A percentile compares a stretch with the other conserved stretches of the same genome.
These are phyloP conservation scores for Sclerotinia sclerotiorum DNA, from an alignment of 2,329 filamentous ascomycete species.

Conservation along the genomic window DNA sequence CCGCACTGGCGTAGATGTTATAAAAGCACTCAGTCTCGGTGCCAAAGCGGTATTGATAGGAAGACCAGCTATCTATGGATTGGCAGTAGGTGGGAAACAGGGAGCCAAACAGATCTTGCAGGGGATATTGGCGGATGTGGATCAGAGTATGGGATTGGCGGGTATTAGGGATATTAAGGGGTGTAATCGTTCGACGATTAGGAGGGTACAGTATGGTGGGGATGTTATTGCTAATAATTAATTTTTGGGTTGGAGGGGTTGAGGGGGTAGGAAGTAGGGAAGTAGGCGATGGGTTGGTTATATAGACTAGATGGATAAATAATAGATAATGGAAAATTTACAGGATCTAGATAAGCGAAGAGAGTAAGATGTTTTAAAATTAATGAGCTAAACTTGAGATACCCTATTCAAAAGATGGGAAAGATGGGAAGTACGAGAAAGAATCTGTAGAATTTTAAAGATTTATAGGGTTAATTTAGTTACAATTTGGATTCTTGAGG, in stretches of 20 bases:
- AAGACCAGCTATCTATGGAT: slow-evolving; percentile 57
- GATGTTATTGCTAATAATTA: slow-evolving; percentile 35
- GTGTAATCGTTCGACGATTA: slow-evolving; percentile 33
- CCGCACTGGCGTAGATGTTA: slow-evolving; percentile 54
- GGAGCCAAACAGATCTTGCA: slow-evolving; percentile 54
- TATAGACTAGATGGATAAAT: too few species aligned
- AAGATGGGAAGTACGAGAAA: too few species aligned
- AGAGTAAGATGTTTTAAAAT: too few species aligned
- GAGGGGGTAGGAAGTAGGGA: not conserved
- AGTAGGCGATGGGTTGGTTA: too few species aligned
- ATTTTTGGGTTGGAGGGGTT: not conserved
- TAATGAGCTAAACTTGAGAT: too few species aligned
- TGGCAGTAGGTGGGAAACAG: slow-evolving; percentile 52
- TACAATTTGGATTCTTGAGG: too few species aligned
- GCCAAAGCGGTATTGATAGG: slow-evolving; percentile 59
- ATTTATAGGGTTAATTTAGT: too few species aligned
- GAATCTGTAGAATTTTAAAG: too few species aligned
- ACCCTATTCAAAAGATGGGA: too few species aligned
- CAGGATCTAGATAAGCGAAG: too few species aligned
- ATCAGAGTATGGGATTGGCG: slow-evolving; percentile 55
- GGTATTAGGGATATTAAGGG: slow-evolving; percentile 46
- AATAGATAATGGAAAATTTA: too few species aligned
- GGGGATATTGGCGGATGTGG: slow-evolving; percentile 53
- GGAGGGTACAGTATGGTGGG: slow-evolving; percentile 34
- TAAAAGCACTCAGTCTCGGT: slow-evolving; percentile 56